Evolutionary conservation across 164 flowering plant species (phyloP), one percentile per base, ranked within the genome.

Genomic region (Brasenia schreberi): DNA sequence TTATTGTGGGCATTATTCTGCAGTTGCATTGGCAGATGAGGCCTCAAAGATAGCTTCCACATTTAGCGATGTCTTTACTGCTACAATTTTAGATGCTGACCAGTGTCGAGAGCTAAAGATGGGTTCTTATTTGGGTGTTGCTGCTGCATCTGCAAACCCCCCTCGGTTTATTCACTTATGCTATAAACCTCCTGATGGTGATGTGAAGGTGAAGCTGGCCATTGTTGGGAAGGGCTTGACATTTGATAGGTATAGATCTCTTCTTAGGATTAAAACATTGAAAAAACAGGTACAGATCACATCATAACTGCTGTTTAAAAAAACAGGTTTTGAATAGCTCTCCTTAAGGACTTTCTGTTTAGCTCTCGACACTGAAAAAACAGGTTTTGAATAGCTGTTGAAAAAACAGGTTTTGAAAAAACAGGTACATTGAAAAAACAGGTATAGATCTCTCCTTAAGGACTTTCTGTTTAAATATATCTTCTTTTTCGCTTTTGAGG

Each of bases 101-200:
- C 84, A 91, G 68, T 94, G 97, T 83, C 78, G 81, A 78, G 92
- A 91, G 66, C 70, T 91, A 82, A 91, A 91, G 75, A 94, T 94
- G 99, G 99, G 99, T 18, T 86, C 99, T 65, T 94, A 91, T 78
- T 78, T 94, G 69, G 97, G 79, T 67, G 99, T 94, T 66, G 99
- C 93, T 72, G 99, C 93, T 6, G 99, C 99, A 69, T 87, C 99
- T 65, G 82, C 86, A 18, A 94, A 94, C 71, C 96, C 92, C 5
- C 88, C 96, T 63, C 89, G 82, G 77, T 94, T 94, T 71, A 94
- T 94, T 70, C 99, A 91, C 78, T 75, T 94, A 64, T 78, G 83
- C 63, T 94, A 94, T 69, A 94, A 85, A 71, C 99, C 99, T 71
- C 75, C 80, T 18, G 70, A 66, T 74, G 97, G 99, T 61, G 72